These are phyloP conservation scores for Penicillium aurantiogriseum DNA, from an alignment of 2,329 filamentous ascomycete genomes.

Conservation along the genomic window DNA sequence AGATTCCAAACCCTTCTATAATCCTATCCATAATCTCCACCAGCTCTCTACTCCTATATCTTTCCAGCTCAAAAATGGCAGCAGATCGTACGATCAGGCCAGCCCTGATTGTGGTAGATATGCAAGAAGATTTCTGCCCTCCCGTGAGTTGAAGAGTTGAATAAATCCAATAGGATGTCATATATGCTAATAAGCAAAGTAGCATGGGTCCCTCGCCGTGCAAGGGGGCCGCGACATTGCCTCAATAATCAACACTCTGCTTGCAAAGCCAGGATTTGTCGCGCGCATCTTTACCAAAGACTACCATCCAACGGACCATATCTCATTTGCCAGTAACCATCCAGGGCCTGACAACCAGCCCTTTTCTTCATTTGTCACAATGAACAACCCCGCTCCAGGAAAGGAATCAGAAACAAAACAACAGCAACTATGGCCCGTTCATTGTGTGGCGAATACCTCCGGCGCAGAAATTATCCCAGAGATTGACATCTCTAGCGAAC, in stretches of 20 bases:
- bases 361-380: slow-evolving; percentile 63
- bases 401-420: slow-evolving; percentile 63
- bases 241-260: slow-evolving; percentile 69
- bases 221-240: slow-evolving; percentile 67
- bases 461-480: slow-evolving; percentile 75
- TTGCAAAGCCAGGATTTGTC: slow-evolving; percentile 64
- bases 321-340: slow-evolving; percentile 88
- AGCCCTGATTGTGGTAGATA: slow-evolving; percentile 74
- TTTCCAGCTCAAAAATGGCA: not conserved
- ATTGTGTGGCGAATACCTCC: slow-evolving; percentile 74
- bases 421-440: slow-evolving; percentile 80
- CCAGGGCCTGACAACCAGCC: slow-evolving; percentile 60
- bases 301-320: slow-evolving; percentile 78
- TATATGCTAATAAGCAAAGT: slow-evolving; percentile 3
- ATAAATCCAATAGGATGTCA: not conserved
- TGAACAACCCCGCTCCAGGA: slow-evolving; percentile 49
- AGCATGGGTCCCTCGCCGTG: slow-evolving; percentile 88
- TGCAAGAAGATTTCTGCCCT: slow-evolving; percentile 94
- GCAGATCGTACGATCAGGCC: slow-evolving; percentile 32
- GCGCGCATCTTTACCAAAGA: slow-evolving; percentile 85
- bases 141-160: slow-evolving; percentile 63
- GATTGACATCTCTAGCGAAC: slow-evolving; percentile 60
- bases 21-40: no score
- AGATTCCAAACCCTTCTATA: not conserved
- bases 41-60: not conserved